A percentile compares a stretch with the other conserved stretches of the same genome.
These are phyloP conservation scores for Conringia planisiliqua DNA, from an alignment of 345 rosid genomes.

Conservation along the genomic window DNA sequence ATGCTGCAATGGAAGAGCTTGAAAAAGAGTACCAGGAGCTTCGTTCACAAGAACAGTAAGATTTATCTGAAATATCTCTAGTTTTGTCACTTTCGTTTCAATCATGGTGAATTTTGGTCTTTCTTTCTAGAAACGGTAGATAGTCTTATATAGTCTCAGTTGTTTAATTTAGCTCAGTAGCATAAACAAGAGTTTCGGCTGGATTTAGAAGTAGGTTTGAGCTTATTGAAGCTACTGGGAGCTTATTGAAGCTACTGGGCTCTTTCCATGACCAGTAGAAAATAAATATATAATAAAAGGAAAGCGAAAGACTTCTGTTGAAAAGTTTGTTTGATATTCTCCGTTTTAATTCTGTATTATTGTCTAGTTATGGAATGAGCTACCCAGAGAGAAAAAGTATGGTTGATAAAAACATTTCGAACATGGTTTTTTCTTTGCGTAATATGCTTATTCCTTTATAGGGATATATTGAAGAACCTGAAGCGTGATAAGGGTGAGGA, in stretches of 20 bases:
- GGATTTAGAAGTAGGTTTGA: neutral
- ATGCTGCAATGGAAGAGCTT: slow-evolving; percentile 76
- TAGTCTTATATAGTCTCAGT: neutral
- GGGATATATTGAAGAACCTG: slow-evolving; percentile 68
- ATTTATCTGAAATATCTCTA: neutral
- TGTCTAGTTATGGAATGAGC: neutral
- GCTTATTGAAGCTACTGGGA: neutral
- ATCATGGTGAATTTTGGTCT: neutral
- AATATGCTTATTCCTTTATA: slow-evolving; percentile 18
- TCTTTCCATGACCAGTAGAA: neutral
- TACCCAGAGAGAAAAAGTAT: neutral
- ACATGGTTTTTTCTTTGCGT: neutral
- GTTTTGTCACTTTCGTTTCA: neutral
- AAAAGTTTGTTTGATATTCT: neutral
- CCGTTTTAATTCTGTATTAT: neutral
- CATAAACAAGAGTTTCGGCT: neutral
- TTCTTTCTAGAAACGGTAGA: neutral
- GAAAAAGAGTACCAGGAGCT: slow-evolving; percentile 73
- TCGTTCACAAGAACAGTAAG: slow-evolving; percentile 72
- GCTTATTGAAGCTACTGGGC: neutral
- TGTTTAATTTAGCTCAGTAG: neutral
- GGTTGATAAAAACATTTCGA: neutral
- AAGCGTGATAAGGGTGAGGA: slow-evolving; percentile 81
- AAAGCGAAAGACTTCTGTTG: neutral
- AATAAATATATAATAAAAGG: neutral